Conservation (phyloP, 495 filamentous ascomycete genomes). For the Venustampulla echinocandica region DNA sequence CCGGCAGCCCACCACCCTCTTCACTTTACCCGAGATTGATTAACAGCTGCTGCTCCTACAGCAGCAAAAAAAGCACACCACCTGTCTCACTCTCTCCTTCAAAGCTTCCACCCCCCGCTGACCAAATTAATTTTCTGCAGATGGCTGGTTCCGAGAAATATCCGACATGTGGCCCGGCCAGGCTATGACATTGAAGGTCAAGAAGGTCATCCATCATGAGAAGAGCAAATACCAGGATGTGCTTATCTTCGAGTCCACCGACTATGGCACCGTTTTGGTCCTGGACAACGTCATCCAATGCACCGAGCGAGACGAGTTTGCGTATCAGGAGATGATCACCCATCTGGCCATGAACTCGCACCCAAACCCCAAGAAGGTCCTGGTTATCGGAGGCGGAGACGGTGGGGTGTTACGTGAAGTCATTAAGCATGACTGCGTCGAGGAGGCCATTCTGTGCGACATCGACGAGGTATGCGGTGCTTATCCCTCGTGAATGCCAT, state of each 20-base stretch:
- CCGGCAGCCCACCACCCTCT: neutral
- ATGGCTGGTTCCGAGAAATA: constrained; percentile 99
- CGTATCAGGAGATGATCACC: constrained; percentile 99
- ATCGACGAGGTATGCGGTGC: constrained; percentile 74
- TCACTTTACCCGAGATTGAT: constrained; percentile 9
- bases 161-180: constrained; percentile 98
- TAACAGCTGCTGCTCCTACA: no score
- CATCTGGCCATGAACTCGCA: constrained; percentile 98
- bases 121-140: constrained; percentile 37
- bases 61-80: no score
- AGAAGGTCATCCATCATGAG: constrained; percentile 96
- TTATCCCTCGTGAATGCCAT: neutral
- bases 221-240: constrained; percentile 99
- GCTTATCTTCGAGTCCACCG: constrained; percentile 91
- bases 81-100: neutral
- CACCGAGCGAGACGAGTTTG: constrained; percentile 97
- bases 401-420: constrained; percentile 96
- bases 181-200: constrained; percentile 96
- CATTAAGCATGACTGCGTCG: constrained; percentile 89
- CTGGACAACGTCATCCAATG: constrained; percentile 98
- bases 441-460: constrained; percentile 93
- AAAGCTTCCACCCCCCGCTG: constrained; percentile 8
- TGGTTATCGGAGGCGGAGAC: constrained; percentile 96
- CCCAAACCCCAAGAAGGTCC: constrained; percentile 93
- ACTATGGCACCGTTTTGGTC: constrained; percentile 95